Evolutionary conservation across 164 flowering plant genomes (phyloP).

Genomic region (Liquidambar formosana): DNA sequence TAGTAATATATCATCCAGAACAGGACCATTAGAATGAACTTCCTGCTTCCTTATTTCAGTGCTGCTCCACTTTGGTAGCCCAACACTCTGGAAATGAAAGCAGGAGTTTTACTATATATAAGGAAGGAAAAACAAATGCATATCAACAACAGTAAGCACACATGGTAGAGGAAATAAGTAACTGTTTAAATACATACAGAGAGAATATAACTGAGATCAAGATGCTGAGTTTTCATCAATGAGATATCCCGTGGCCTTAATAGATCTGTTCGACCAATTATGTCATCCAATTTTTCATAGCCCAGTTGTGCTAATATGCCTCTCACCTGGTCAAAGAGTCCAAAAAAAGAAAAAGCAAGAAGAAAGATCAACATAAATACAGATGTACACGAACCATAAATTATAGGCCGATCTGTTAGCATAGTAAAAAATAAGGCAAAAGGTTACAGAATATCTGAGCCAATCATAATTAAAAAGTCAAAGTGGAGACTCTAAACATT

Average conservation of each 20-base stretch:
- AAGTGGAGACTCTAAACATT: neutral
- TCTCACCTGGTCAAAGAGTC: constrained; percentile 59
- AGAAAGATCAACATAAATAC: neutral
- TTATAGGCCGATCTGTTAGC: neutral
- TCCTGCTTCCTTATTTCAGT: constrained; percentile 83
- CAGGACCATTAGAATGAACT: constrained; percentile 88
- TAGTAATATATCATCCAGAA: constrained; percentile 83
- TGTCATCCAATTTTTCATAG: constrained; percentile 84
- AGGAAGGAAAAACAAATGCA: neutral
- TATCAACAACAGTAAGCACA: neutral
- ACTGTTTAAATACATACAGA: constrained; percentile 51
- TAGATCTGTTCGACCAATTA: constrained; percentile 85
- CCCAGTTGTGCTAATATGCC: constrained; percentile 94
- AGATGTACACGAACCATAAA: neutral
- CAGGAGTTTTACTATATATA: neutral
- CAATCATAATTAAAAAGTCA: neutral
- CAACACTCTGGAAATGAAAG: constrained; percentile 58
- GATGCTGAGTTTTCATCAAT: constrained; percentile 89
- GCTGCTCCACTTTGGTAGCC: constrained; percentile 90
- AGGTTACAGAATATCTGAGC: too few species aligned
- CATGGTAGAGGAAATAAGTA: neutral
- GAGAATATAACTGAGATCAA: constrained; percentile 83
- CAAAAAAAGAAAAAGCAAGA: neutral
- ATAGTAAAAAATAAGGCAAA: neutral
- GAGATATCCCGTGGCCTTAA: constrained; percentile 77